These are phyloP conservation scores for Paraphaeosphaeria minitans DNA, from an alignment of 2,329 filamentous ascomycete species.

Conservation along the genomic window DNA sequence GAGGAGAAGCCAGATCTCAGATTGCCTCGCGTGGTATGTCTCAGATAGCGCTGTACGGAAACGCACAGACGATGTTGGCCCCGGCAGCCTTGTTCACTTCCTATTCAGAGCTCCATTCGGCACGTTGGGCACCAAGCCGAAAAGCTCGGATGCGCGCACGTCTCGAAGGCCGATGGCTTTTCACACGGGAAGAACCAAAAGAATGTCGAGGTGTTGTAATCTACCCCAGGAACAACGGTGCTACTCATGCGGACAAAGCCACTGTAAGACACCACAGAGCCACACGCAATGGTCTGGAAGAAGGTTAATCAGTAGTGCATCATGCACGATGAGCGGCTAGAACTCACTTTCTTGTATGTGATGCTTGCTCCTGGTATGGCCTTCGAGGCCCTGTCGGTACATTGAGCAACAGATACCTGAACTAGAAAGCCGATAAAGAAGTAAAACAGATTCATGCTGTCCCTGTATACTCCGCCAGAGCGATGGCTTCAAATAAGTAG, in stretches of 20 bases:
- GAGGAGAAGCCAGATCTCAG: neutral
- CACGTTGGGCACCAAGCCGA: neutral
- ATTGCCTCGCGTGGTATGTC: neutral
- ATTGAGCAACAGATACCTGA: neutral
- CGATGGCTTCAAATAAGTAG: neutral
- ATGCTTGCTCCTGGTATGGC: neutral
- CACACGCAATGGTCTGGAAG: slow-evolving; percentile 48
- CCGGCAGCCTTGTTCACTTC: neutral
- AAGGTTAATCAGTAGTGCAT: neutral
- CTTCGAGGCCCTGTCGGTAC: neutral
- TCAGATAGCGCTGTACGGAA: neutral
- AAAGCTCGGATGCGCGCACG: neutral
- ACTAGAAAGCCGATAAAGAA: neutral
- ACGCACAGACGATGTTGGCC: neutral
- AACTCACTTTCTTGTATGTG: neutral
- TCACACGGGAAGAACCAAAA: slow-evolving; percentile 31
- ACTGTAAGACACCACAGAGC: slow-evolving; percentile 60
- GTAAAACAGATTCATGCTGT: neutral
- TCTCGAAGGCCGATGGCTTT: neutral
- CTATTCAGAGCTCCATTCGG: neutral
- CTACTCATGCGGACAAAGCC: slow-evolving; percentile 61
- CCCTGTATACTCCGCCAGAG: neutral
- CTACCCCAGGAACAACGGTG: slow-evolving; percentile 30
- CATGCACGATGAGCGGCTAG: neutral
- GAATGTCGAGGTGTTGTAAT: slow-evolving; percentile 31